Percentiles rank a stretch among this genome's conserved stretches.
phyloP scores from a whole-genome alignment of 140 eudicot species.

The Bidens hawaiensis region DNA sequence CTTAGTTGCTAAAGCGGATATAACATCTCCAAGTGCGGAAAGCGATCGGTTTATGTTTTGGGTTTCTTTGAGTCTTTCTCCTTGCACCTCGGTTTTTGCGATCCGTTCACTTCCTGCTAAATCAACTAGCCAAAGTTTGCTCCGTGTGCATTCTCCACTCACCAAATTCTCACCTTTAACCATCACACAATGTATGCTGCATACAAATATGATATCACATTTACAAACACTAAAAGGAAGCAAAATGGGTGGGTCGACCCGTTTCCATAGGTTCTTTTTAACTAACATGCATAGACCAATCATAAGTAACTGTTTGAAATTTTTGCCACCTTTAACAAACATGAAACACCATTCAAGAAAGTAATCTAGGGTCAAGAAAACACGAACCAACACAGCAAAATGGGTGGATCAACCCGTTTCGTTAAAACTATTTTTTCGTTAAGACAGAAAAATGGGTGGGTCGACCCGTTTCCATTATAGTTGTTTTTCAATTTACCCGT shows the following conservation, averaged over 20 bases:
- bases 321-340: too few species aligned
- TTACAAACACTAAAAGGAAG: background rate
- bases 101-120: constrained; percentile 94
- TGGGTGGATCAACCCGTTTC: too few species aligned
- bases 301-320: background rate
- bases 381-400: too few species aligned
- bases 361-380: too few species aligned
- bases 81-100: constrained; percentile 90
- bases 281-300: background rate
- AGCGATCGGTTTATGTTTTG: constrained; percentile 92
- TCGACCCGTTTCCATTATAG: too few species aligned
- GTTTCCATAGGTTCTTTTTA: too few species aligned
- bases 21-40: constrained; percentile 98
- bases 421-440: too few species aligned
- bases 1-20: constrained; percentile 84
- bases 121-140: constrained; percentile 96
- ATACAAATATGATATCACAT: constrained; percentile 17
- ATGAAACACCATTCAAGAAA: too few species aligned
- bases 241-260: background rate
- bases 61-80: constrained; percentile 89
- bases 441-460: too few species aligned
- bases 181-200: constrained; percentile 99
- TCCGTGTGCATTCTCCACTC: constrained; percentile 81
- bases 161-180: constrained; percentile 86
- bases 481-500: background rate